Evolutionary conservation across 2,329 filamentous ascomycete genomes (phyloP), one percentile per base, ranked within the genome.

Genomic region (Trichoderma polysporum): DNA sequence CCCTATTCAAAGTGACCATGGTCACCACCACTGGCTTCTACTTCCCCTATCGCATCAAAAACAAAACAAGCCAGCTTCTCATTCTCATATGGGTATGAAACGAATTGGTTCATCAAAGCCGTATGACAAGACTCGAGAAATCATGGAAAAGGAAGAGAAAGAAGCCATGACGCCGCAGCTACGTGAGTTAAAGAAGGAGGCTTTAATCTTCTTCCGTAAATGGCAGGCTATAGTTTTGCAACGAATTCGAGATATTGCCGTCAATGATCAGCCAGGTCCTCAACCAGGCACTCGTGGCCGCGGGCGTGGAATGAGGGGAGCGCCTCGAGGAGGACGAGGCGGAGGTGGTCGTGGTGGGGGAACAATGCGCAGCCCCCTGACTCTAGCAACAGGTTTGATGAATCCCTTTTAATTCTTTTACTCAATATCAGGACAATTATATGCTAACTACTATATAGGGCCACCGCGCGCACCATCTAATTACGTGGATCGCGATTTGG

Each of bases 171-270:
- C 77, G 37, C 77, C 81, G 4, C 78, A 83, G 66, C 83, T 90
- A 69, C 79, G 84, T 66, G 89, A 92, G 72, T 78, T 93, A 72
- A 93, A 89, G 79, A 88, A 86, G 69, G 88, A 90, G 63, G 85
- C 89, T 1, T 76, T 96, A 5, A 80, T 84, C 7, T 88, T 90
- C 74, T 97, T 94, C 75, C 88, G 91, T 67, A 90, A 92, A 70
- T 98, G 94, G 94, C 87, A 92, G 72, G 84, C 87, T 6, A 82
- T 83, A 13, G 86, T 97, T 10, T 80, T 92, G 47, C 84, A 87
- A 66, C 86, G 93, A 15, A 81, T 97, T 27, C 86, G 88, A 19
- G 90, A 95, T 39, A 84, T 93, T 19, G 83, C 85, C 49, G 82
- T 86, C 69, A 83, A 80, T 61, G 83, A 85, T 67, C 71, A 72